A percentile compares a stretch with the other conserved stretches of the same genome.
These are phyloP conservation scores for Clitoria ternatea DNA, from an alignment of 306 rosid genomes.

Conservation along the genomic window DNA sequence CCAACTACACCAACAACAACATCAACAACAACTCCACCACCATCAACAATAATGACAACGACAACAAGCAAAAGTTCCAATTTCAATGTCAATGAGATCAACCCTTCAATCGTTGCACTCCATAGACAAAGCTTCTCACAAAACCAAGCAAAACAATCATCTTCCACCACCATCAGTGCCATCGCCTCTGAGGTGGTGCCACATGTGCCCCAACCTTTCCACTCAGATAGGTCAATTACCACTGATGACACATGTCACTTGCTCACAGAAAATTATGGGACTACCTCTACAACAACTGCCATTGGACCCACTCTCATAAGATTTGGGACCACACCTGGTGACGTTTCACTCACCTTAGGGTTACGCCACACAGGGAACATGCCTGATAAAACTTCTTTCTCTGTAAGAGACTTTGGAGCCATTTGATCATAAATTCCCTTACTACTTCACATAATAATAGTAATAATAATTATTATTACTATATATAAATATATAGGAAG, in stretches of 20 bases:
- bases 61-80: slow-evolving; percentile 48
- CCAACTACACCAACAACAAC: slow-evolving; percentile 42
- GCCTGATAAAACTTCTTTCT: slow-evolving; percentile 68
- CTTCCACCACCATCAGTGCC: slow-evolving; percentile 32
- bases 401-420: slow-evolving; percentile 74
- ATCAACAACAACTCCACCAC: slow-evolving; percentile 31
- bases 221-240: slow-evolving; percentile 33
- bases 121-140: slow-evolving; percentile 59
- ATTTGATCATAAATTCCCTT: slow-evolving; percentile 31
- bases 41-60: slow-evolving; percentile 10
- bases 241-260: slow-evolving; percentile 59
- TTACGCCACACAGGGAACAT: slow-evolving; percentile 90
- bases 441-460: neutral
- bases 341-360: slow-evolving; percentile 97
- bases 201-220: slow-evolving; percentile 32
- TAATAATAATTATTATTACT: neutral
- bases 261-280: slow-evolving; percentile 56
- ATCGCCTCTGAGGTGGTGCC: slow-evolving; percentile 45
- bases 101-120: slow-evolving; percentile 64
- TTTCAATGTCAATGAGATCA: slow-evolving; percentile 61
- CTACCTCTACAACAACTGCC: slow-evolving; percentile 46
- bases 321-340: slow-evolving; percentile 87
- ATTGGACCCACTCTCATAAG: slow-evolving; percentile 67
- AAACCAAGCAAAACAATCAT: slow-evolving; percentile 48
- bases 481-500: slow-evolving; percentile 21